Evolutionary conservation across 2,329 filamentous ascomycete species (phyloP).

Genomic region (Fusarium transvaalense): DNA sequence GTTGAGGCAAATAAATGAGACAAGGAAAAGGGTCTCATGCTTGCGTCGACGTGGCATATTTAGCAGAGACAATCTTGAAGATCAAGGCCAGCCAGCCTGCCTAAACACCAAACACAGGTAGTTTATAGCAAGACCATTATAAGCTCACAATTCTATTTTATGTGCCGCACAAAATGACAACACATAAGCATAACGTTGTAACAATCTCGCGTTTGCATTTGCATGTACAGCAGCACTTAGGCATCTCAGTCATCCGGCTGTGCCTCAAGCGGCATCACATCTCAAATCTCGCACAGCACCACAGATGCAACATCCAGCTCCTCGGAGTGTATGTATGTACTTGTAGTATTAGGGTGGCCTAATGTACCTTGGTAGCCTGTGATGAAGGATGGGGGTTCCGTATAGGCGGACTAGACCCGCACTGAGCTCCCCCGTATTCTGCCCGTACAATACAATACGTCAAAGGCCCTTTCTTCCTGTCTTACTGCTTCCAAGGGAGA

Average conservation of each 20-base stretch:
- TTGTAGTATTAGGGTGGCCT: too few species aligned
- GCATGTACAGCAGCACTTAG: slow-evolving; percentile 9
- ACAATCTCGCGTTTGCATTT: slow-evolving; percentile 25
- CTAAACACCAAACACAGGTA: slow-evolving; percentile 10
- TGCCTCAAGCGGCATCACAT: slow-evolving; percentile 33
- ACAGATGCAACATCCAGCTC: slow-evolving; percentile 41
- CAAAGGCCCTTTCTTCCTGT: slow-evolving; percentile 34
- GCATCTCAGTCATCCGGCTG: slow-evolving; percentile 11
- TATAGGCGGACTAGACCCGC: slow-evolving; percentile 39
- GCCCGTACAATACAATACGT: slow-evolving; percentile 43
- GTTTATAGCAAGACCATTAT: not conserved
- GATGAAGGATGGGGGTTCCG: slow-evolving; percentile 33
- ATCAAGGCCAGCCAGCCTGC: slow-evolving; percentile 20
- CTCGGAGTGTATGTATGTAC: slow-evolving; percentile 27
- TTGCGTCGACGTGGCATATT: slow-evolving; percentile 23
- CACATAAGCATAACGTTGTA: slow-evolving; percentile 11
- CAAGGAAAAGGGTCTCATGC: slow-evolving; percentile 20
- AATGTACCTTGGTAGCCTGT: not conserved
- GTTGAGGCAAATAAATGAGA: slow-evolving; percentile 34
- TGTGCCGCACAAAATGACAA: slow-evolving; percentile 18
- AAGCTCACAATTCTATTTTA: slow-evolving; percentile 6
- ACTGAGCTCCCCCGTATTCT: slow-evolving; percentile 44
- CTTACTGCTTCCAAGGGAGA: slow-evolving; percentile 12
- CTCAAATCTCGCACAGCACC: slow-evolving; percentile 38
- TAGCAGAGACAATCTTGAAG: slow-evolving; percentile 17